Percentiles rank a stretch among this genome's conserved stretches.
Evolutionary conservation across 2,329 filamentous ascomycete species (phyloP).

Genomic region (Paramyrothecium roridum): DNA sequence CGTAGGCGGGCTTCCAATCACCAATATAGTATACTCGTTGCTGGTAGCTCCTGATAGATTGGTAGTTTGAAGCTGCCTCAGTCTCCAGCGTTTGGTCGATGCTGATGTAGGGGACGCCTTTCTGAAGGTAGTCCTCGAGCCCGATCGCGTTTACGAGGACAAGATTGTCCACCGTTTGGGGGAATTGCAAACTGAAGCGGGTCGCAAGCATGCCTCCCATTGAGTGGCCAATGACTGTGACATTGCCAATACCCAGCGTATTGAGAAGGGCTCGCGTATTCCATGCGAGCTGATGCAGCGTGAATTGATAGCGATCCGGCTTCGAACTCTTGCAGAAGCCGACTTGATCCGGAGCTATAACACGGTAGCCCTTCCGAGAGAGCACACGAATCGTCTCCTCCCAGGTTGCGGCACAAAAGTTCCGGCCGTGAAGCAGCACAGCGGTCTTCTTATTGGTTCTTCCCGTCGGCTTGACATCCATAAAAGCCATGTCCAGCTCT

Average conservation of each 20-base stretch:
- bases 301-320: conserved; percentile 48
- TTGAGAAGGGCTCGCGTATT: conserved; percentile 48
- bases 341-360: conserved; percentile 51
- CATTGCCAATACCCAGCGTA: conserved; percentile 36
- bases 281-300: conserved; percentile 44
- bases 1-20: conserved; percentile 46
- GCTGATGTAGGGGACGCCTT: conserved; percentile 43
- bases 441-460: conserved; percentile 36
- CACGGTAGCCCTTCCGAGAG: conserved; percentile 41
- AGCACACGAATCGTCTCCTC: conserved; percentile 41
- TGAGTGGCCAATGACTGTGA: conserved; percentile 51
- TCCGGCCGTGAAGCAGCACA: conserved; percentile 52
- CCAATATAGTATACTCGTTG: conserved; percentile 45
- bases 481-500: conserved; percentile 52
- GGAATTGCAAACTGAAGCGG: conserved; percentile 50
- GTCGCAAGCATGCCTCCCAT: conserved; percentile 52
- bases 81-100: conserved; percentile 34
- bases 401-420: conserved; percentile 55
- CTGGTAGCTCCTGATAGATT: conserved; percentile 42
- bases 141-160: conserved; percentile 51
- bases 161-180: conserved; percentile 35
- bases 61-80: conserved; percentile 38
- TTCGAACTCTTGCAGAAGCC: conserved; percentile 58
- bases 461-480: conserved; percentile 42
- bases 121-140: conserved; percentile 50